Evolutionary conservation across 805 yeast genomes (phyloP).

Genomic region (Pichia insulana): DNA sequence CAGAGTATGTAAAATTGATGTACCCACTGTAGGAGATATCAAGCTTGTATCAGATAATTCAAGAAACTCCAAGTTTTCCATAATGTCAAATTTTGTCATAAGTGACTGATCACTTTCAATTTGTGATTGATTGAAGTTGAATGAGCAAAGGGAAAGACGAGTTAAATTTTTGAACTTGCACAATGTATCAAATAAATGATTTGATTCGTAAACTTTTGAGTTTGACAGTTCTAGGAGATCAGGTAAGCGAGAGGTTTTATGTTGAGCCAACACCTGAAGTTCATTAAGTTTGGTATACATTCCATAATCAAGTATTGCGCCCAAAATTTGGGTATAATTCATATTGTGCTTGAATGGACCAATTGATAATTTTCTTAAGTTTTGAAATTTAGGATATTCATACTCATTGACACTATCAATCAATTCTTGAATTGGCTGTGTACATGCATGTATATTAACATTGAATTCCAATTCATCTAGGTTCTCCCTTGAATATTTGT

Average conservation of each 20-base stretch:
- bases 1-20: slow-evolving; percentile 13
- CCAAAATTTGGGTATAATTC: slow-evolving; percentile 3
- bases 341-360: slow-evolving; percentile 12
- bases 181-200: slow-evolving; percentile 1
- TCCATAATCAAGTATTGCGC: slow-evolving; percentile 1
- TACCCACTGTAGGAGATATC: slow-evolving; percentile 5
- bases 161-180: slow-evolving; percentile 2
- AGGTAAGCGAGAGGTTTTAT: slow-evolving; percentile 5
- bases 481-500: slow-evolving; percentile 4
- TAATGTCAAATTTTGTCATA: slow-evolving; percentile 1
- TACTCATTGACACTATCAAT: not conserved
- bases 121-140: slow-evolving; percentile 5
- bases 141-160: slow-evolving; percentile 9
- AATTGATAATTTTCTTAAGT: slow-evolving; percentile 9
- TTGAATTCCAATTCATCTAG: slow-evolving; percentile 4
- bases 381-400: slow-evolving; percentile 1
- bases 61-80: slow-evolving; percentile 11
- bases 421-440: slow-evolving; percentile 1
- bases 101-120: not conserved
- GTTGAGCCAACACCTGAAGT: slow-evolving; percentile 2
- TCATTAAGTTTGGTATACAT: not conserved
- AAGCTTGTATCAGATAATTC: slow-evolving; percentile 14
- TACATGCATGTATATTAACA: slow-evolving; percentile 4
- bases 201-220: not conserved
- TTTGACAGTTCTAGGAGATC: slow-evolving; percentile 4